Evolutionary conservation across 2,329 filamentous ascomycete species (phyloP).

Genomic region (Beauveria pseudobassiana): DNA sequence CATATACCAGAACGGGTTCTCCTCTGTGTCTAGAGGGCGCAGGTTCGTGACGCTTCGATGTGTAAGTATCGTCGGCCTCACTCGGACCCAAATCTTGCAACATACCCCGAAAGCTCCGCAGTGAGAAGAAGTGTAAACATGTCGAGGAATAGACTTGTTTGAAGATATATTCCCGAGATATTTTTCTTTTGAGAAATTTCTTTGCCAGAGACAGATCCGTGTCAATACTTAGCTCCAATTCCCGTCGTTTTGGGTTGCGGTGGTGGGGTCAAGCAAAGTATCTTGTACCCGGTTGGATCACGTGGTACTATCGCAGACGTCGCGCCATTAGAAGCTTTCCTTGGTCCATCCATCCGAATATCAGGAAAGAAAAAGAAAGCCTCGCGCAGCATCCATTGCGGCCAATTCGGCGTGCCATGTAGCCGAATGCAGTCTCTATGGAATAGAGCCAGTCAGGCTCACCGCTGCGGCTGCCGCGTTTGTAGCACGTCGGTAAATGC

Average conservation of each 20-base stretch:
- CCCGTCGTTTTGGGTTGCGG: neutral
- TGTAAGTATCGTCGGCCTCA: slow-evolving; percentile 5
- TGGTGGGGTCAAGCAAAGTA: slow-evolving; percentile 6
- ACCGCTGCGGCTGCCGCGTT: slow-evolving; percentile 55
- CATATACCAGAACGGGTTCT: slow-evolving; percentile 87
- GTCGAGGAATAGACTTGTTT: slow-evolving; percentile 13
- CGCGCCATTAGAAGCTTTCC: slow-evolving; percentile 8
- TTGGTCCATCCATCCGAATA: neutral
- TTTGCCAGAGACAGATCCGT: neutral
- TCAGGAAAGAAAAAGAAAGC: neutral
- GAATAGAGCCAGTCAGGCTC: slow-evolving; percentile 58
- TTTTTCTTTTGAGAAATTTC: neutral
- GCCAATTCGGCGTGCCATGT: slow-evolving; percentile 21
- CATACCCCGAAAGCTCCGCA: slow-evolving; percentile 63
- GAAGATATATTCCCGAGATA: neutral
- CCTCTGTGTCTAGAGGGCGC: slow-evolving; percentile 72
- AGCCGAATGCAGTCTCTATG: slow-evolving; percentile 59
- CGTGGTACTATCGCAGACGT: neutral
- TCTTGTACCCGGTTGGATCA: neutral
- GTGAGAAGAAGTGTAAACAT: slow-evolving; percentile 63
- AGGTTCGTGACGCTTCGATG: slow-evolving; percentile 74
- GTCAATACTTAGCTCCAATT: neutral
- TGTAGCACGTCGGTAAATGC: slow-evolving; percentile 45
- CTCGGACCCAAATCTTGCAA: neutral
- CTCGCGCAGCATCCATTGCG: neutral